Conservation (phyloP, 805 yeast species). For the Monosporozyma aerobia region DNA sequence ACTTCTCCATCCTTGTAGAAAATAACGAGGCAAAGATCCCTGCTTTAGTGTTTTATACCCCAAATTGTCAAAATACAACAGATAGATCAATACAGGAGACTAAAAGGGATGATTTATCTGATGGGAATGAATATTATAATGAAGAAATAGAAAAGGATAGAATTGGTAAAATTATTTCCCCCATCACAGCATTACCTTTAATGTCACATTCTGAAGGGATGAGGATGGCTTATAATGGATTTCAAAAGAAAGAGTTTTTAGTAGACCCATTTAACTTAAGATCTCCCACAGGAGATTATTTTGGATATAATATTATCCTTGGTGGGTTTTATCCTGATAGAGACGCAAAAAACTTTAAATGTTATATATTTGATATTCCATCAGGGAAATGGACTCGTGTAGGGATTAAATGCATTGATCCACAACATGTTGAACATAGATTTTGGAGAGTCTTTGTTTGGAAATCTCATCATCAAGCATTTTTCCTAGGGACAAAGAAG, state of each 20-base stretch:
- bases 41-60: conserved; percentile 18
- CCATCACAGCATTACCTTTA: conserved; percentile 29
- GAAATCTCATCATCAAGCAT: conserved; percentile 67
- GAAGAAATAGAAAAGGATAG: not conserved
- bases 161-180: conserved; percentile 11
- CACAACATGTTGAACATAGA: conserved; percentile 44
- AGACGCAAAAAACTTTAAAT: conserved; percentile 16
- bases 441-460: conserved; percentile 64
- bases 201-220: conserved; percentile 24
- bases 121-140: not conserved
- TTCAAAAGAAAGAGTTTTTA: conserved; percentile 9
- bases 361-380: conserved; percentile 25
- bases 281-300: conserved; percentile 53
- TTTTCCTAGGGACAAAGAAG: conserved; percentile 43
- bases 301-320: conserved; percentile 57
- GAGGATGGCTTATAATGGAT: conserved; percentile 22
- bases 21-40: conserved; percentile 24
- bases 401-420: conserved; percentile 43
- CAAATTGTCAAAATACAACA: conserved; percentile 3
- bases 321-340: conserved; percentile 49
- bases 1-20: conserved; percentile 22
- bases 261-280: conserved; percentile 31
- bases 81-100: not conserved
- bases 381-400: conserved; percentile 52
- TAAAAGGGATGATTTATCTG: not conserved